A percentile compares a stretch with the other conserved stretches of the same genome.
Evolutionary conservation across 441 rosid genomes (phyloP).

Genomic region (Pelargonium citronellum): DNA sequence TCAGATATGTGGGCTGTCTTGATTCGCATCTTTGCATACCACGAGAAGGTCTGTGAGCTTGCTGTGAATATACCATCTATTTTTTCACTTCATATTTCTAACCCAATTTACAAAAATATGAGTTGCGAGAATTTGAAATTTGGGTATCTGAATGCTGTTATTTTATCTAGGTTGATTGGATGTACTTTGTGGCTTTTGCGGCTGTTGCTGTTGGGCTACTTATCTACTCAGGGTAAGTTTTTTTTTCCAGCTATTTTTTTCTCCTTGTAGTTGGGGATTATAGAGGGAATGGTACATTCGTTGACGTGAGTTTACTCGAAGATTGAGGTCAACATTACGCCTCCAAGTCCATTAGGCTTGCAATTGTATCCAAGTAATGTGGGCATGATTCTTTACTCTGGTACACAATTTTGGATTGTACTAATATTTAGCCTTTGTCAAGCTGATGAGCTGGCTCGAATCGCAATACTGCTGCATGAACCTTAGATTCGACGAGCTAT

Average conservation of each 20-base stretch:
- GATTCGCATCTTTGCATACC: constrained; percentile 74
- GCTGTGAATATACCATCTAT: background rate
- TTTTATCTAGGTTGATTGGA: constrained; percentile 66
- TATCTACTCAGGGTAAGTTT: constrained; percentile 61
- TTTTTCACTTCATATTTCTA: background rate
- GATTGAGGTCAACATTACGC: background rate
- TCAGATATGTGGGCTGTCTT: constrained; percentile 89
- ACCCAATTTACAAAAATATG: background rate
- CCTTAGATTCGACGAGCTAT: too few relatives aligned
- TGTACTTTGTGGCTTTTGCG: constrained; percentile 70
- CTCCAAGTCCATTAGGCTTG: too few relatives aligned
- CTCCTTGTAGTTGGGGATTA: background rate
- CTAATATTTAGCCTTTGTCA: too few relatives aligned
- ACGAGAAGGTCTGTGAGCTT: constrained; percentile 58
- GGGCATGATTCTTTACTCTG: too few relatives aligned
- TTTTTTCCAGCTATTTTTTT: background rate
- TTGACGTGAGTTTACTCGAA: background rate
- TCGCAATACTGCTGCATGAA: too few relatives aligned
- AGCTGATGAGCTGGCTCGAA: too few relatives aligned
- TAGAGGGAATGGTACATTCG: background rate
- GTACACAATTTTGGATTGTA: too few relatives aligned
- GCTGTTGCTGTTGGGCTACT: constrained; percentile 58
- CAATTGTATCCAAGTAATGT: too few relatives aligned
- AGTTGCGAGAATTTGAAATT: background rate
- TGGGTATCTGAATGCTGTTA: constrained; percentile 7